phyloP scores from a whole-genome alignment of 2,329 filamentous ascomycete species.

The Fusarium burgessii region DNA sequence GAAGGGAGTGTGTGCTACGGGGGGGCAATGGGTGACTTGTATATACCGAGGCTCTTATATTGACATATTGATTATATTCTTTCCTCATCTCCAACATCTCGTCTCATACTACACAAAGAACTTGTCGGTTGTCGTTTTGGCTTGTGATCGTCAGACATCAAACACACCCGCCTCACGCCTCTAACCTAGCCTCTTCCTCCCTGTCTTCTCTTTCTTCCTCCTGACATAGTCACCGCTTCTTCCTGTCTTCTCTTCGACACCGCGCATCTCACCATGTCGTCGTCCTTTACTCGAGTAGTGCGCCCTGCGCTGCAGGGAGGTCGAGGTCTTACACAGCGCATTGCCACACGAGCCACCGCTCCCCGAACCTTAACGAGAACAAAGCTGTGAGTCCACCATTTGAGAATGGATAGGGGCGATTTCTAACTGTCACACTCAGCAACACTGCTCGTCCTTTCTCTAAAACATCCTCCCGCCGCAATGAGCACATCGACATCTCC shows the following conservation, averaged over 20 bases:
- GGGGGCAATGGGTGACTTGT: slow-evolving; percentile 7
- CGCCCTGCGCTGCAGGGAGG: slow-evolving; percentile 64
- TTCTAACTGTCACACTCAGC: slow-evolving; percentile 18
- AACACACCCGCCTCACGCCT: slow-evolving; percentile 26
- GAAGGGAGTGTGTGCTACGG: slow-evolving; percentile 12
- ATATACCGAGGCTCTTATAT: slow-evolving; percentile 19
- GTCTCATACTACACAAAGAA: slow-evolving; percentile 1
- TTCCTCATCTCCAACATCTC: neutral
- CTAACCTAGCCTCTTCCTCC: neutral
- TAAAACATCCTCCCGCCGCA: slow-evolving; percentile 66
- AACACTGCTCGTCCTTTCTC: slow-evolving; percentile 67
- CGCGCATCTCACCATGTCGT: slow-evolving; percentile 50
- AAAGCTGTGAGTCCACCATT: slow-evolving; percentile 44
- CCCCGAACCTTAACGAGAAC: slow-evolving; percentile 41
- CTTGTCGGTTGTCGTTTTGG: slow-evolving; percentile 16
- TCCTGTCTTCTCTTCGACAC: neutral
- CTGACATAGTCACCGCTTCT: neutral
- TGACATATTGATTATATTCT: neutral
- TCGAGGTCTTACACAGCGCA: slow-evolving; percentile 51
- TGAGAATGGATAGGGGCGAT: neutral
- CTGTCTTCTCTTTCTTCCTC: neutral
- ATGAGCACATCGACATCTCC: slow-evolving; percentile 69
- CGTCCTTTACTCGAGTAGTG: slow-evolving; percentile 63
- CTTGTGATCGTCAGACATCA: slow-evolving; percentile 36
- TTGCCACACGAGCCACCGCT: slow-evolving; percentile 36